Evolutionary conservation across 2,329 filamentous ascomycete genomes (phyloP).

Genomic region (Colletotrichum cereale): DNA sequence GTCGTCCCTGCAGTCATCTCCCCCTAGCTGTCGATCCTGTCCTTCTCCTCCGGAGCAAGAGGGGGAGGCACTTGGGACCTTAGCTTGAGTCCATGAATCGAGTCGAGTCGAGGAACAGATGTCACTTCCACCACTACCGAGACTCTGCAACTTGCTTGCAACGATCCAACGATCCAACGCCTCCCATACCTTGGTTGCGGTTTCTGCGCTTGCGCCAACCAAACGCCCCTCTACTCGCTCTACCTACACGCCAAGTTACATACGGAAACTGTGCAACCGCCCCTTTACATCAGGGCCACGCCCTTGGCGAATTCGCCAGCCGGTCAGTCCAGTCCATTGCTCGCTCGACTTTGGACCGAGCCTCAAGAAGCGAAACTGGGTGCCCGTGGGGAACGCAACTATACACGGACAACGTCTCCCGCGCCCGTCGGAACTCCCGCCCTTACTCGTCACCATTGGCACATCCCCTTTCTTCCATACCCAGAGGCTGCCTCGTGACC

Average conservation of each 20-base stretch:
- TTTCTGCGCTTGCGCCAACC: background rate
- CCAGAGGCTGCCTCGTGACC: no score
- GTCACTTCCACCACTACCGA: background rate
- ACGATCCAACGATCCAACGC: background rate
- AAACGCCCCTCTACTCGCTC: background rate
- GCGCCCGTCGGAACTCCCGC: no score
- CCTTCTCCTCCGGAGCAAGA: slow-evolving; percentile 1
- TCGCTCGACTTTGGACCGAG: background rate
- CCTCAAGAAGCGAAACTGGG: background rate
- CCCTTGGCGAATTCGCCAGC: no score
- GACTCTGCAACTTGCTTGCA: background rate
- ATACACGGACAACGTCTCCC: no score
- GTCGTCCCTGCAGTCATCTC: slow-evolving; percentile 35
- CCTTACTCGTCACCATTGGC: no score
- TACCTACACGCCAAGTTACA: background rate
- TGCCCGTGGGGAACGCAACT: no score
- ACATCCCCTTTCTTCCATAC: no score
- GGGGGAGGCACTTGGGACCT: no score
- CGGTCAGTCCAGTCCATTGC: background rate
- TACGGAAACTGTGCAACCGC: background rate
- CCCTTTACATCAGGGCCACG: background rate
- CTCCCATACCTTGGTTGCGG: background rate
- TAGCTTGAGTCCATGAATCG: background rate
- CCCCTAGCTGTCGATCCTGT: slow-evolving; percentile 38
- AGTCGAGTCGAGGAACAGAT: background rate